Evolutionary conservation across 176 grass and related monocot genomes (phyloP), one percentile per base, ranked within the genome.

Genomic region (Bromus sterilis): DNA sequence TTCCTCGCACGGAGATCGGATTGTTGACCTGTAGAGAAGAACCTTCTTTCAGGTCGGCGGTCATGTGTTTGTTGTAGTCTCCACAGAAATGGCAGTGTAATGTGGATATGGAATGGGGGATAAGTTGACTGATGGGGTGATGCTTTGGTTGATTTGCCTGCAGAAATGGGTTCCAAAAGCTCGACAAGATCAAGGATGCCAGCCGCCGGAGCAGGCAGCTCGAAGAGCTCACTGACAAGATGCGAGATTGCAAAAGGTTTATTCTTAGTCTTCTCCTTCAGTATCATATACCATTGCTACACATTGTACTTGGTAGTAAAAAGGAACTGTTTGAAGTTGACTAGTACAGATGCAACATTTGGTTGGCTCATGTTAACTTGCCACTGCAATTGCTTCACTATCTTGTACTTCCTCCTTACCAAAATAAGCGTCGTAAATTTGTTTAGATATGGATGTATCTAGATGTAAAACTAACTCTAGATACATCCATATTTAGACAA

Each of bases 221-320:
- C 13, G 92, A 98, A 79, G 95, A 94, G 68, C 92, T 98, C 18
- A 94, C 95, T 2, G 95, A 93, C 16, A 94, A 98, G 89, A 94
- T 98, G 95, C 88, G 95, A 44, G 90, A 98, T 4, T 98, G 95
- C 88, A 98, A 98, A 82, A 94, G 92, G 95, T 98, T 98, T 71
- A 25, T 31, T 16, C 25, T 3, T 15, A 62, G 86, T 32, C 61
- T 56, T 34, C 36, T 58, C 60, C 60, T 64, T 76, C 35, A 28
- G 62, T 25, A n/a, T 11, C 31, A 20, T 1, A 0, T 78, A n/a
- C 26, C 56, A 7, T 61, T 33, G 49, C 48, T 29, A 4, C 18
- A 1, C 48, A 16, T 42, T 31, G 14, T 75, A 21, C 1, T 48
- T 74, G 30, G 20, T 25, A 40, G 21, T 39, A 60, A 11, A 56